phyloP scores from a whole-genome alignment of 345 rosid genomes.

The Garcia nutans region DNA sequence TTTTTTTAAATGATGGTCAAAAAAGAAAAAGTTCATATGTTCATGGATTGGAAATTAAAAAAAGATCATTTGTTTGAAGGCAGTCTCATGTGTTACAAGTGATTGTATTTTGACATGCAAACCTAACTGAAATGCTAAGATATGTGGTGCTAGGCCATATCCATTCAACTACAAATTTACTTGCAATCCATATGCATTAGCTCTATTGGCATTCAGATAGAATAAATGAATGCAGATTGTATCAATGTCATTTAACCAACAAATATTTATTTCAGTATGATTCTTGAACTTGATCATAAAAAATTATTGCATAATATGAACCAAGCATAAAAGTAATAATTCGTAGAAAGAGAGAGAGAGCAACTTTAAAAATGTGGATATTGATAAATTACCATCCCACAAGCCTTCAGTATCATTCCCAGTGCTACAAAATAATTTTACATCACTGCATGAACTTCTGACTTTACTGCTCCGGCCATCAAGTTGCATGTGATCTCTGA shows the following conservation, averaged over 20 bases:
- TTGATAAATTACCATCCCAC: conserved; percentile 52
- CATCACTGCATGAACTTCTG: conserved; percentile 31
- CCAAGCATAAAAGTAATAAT: conserved; percentile 1
- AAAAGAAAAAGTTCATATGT: not conserved
- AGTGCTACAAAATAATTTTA: conserved; percentile 21
- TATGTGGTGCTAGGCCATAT: conserved; percentile 7
- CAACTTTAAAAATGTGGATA: not conserved
- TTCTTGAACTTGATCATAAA: conserved; percentile 14
- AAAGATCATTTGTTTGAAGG: not conserved
- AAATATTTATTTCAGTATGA: not conserved
- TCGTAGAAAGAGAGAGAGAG: not conserved
- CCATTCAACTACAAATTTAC: conserved; percentile 14
- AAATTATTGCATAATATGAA: conserved; percentile 18
- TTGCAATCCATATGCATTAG: conserved; percentile 14
- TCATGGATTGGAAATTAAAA: not conserved
- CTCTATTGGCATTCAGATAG: not conserved
- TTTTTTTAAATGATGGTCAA: not conserved
- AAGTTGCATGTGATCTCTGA: conserved; percentile 27
- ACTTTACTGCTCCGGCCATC: conserved; percentile 34
- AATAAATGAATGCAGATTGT: conserved; percentile 10
- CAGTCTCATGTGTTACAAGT: not conserved
- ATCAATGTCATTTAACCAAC: conserved; percentile 1
- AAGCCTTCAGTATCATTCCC: conserved; percentile 25
- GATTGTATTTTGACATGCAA: not conserved
- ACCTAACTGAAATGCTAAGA: not conserved